Conservation (phyloP, 495 filamentous ascomycete species). For the Usnea hakonensis region DNA sequence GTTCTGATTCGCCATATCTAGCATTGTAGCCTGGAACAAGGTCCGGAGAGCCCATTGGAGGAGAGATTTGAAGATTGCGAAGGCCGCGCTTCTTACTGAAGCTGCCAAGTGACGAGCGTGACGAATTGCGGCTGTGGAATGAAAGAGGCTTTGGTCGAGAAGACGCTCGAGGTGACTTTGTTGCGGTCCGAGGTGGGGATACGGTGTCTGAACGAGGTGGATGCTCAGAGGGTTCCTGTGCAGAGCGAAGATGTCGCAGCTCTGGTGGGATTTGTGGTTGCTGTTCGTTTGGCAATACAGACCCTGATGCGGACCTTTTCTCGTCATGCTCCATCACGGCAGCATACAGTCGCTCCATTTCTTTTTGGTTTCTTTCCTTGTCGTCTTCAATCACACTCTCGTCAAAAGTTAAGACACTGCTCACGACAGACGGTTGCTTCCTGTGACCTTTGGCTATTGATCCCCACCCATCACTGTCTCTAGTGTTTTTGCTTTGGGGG, state of each 20-base stretch:
- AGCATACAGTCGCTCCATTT: conserved; percentile 84
- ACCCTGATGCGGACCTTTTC: conserved; percentile 44
- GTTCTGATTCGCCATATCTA: conserved; percentile 43
- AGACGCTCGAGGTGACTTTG: conserved; percentile 32
- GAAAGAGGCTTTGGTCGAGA: conserved; percentile 42
- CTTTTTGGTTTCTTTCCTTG: conserved; percentile 59
- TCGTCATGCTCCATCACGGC: conserved; percentile 86
- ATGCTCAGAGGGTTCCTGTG: conserved; percentile 11
- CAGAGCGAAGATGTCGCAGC: conserved; percentile 25
- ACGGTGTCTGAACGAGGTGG: conserved; percentile 23
- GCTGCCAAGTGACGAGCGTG: conserved; percentile 50
- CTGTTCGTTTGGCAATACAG: conserved; percentile 19
- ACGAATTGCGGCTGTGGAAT: conserved; percentile 29
- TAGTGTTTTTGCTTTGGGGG: conserved; percentile 30
- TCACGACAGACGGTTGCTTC: conserved; percentile 36
- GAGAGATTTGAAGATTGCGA: conserved; percentile 50
- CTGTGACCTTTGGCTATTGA: conserved; percentile 32
- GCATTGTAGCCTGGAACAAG: conserved; percentile 28
- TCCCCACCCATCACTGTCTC: conserved; percentile 37
- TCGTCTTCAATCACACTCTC: conserved; percentile 65
- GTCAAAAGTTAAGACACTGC: conserved; percentile 60
- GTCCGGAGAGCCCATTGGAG: conserved; percentile 48
- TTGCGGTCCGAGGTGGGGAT: conserved; percentile 33
- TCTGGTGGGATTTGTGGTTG: conserved; percentile 23
- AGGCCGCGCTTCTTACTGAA: conserved; percentile 42